Percentiles rank a stretch among this genome's conserved stretches.
phyloP scores from a whole-genome alignment of 768 basidiomycete species.

The Inosperma sp. region DNA sequence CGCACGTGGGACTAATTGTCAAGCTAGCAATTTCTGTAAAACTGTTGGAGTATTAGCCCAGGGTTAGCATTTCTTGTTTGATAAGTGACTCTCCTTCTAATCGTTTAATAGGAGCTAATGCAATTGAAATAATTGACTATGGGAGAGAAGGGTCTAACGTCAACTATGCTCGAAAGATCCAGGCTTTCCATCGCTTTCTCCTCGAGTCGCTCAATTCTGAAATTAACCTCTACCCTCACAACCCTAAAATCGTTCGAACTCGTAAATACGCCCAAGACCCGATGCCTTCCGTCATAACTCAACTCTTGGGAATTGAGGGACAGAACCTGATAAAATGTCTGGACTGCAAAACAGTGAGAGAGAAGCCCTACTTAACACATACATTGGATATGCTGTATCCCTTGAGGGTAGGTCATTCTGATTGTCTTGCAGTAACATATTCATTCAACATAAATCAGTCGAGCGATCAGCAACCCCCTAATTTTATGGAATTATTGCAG shows the following conservation, averaged over 20 bases:
- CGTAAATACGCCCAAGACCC: constrained; percentile 21
- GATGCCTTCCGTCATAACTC: constrained; percentile 71
- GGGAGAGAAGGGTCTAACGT: constrained; percentile 69
- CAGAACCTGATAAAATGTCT: constrained; percentile 72
- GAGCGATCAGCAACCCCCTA: constrained; percentile 25
- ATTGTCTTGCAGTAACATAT: neutral
- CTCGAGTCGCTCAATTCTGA: constrained; percentile 79
- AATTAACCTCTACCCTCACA: constrained; percentile 55
- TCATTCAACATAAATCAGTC: constrained; percentile 5
- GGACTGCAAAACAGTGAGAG: constrained; percentile 64
- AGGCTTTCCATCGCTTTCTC: constrained; percentile 91
- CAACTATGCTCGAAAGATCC: constrained; percentile 86
- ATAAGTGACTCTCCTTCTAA: neutral
- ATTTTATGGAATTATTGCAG: constrained; percentile 67
- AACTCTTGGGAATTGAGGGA: constrained; percentile 77
- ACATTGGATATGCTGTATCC: constrained; percentile 86
- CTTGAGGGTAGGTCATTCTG: constrained; percentile 52
- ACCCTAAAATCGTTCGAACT: constrained; percentile 42
- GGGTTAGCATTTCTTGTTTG: constrained; percentile 39
- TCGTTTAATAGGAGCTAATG: constrained; percentile 50
- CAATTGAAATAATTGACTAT: constrained; percentile 87
- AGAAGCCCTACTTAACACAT: constrained; percentile 78
- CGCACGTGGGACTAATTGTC: constrained; percentile 89
- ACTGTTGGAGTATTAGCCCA: constrained; percentile 87
- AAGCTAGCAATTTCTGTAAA: constrained; percentile 95